Evolutionary conservation across 768 basidiomycete genomes (phyloP).

Genomic region (Boletus fagicola): DNA sequence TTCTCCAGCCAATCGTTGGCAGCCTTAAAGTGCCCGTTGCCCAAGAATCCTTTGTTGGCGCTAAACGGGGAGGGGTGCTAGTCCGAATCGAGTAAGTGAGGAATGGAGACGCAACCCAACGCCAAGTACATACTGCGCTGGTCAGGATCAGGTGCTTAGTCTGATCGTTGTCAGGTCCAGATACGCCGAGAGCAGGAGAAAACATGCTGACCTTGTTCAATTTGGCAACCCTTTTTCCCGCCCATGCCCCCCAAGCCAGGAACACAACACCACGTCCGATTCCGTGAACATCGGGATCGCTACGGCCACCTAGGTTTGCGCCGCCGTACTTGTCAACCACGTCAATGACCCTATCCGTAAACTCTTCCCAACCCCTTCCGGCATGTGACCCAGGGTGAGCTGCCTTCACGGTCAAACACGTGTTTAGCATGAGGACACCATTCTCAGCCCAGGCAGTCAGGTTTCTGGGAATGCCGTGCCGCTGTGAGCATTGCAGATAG

Average conservation of each 20-base stretch:
- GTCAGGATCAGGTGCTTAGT: slow-evolving; percentile 77
- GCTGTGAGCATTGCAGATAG: slow-evolving; percentile 7
- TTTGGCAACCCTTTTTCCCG: slow-evolving; percentile 77
- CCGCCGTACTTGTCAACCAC: slow-evolving; percentile 76
- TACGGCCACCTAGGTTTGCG: slow-evolving; percentile 52
- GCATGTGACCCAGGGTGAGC: slow-evolving; percentile 77
- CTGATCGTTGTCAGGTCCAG: slow-evolving; percentile 38
- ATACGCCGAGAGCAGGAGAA: slow-evolving; percentile 9
- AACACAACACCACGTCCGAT: slow-evolving; percentile 77
- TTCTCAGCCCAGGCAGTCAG: slow-evolving; percentile 77
- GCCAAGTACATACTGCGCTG: slow-evolving; percentile 57
- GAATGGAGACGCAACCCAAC: slow-evolving; percentile 17
- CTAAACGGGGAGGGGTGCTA: slow-evolving; percentile 86
- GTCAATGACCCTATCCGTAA: slow-evolving; percentile 80
- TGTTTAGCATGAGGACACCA: slow-evolving; percentile 90
- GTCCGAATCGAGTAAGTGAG: slow-evolving; percentile 29
- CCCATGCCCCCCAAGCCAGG: slow-evolving; percentile 89
- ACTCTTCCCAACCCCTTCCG: slow-evolving; percentile 86
- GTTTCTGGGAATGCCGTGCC: slow-evolving; percentile 48
- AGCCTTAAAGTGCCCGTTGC: slow-evolving; percentile 83
- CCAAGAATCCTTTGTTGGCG: slow-evolving; percentile 77
- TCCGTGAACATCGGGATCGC: slow-evolving; percentile 41
- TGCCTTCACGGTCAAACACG: slow-evolving; percentile 85
- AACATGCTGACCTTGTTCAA: slow-evolving; percentile 59
- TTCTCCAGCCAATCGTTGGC: slow-evolving; percentile 85